A percentile compares a stretch with the other conserved stretches of the same genome.
Conservation (phyloP, 148 eudicot genomes). For the Pharnaceum exiguum region DNA sequence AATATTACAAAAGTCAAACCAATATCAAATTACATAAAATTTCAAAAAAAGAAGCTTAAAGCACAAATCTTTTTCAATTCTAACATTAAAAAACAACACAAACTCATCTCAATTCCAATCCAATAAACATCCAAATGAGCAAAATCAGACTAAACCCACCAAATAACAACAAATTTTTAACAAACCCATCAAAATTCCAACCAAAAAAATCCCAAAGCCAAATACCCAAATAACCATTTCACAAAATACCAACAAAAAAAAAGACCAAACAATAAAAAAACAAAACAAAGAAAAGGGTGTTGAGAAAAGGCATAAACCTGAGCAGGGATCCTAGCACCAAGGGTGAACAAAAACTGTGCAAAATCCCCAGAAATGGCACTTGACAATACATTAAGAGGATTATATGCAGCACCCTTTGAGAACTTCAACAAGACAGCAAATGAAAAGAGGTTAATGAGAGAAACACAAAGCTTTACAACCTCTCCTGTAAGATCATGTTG, state of each 20-base stretch:
- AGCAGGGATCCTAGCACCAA: conserved; percentile 81
- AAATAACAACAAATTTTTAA: no score
- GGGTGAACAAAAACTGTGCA: conserved; percentile 43
- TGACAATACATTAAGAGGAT: conserved; percentile 58
- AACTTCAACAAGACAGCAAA: conserved; percentile 49
- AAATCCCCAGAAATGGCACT: conserved; percentile 68
- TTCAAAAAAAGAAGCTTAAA: no score
- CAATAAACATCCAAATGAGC: no score
- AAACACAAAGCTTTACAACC: conserved; percentile 27
- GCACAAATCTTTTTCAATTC: no score
- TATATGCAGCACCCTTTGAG: conserved; percentile 59
- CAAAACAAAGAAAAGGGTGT: no score
- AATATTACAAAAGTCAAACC: no score
- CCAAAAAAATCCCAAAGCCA: neutral
- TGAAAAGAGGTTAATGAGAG: conserved; percentile 48
- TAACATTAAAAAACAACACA: no score
- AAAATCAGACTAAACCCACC: no score
- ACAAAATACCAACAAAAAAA: neutral
- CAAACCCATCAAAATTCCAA: no score
- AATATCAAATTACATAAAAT: no score
- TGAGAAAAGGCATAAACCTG: conserved; percentile 55
- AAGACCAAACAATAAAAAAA: neutral
- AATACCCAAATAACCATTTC: neutral
- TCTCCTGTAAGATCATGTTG: conserved; percentile 38
- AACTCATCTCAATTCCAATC: no score